phyloP scores from a whole-genome alignment of 495 filamentous ascomycete species.

The Daldinia grandis region DNA sequence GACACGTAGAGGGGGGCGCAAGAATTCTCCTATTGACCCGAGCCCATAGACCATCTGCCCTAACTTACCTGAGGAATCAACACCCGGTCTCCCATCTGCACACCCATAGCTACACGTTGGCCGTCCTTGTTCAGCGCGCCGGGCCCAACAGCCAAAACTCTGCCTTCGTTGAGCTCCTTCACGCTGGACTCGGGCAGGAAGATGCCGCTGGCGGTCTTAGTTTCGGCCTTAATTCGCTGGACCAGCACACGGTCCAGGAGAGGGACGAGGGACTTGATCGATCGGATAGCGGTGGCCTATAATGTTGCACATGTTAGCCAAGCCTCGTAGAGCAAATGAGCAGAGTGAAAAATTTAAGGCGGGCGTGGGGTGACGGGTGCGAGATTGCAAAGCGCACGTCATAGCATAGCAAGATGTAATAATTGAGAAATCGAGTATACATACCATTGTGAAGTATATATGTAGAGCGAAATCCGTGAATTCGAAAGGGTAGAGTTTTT shows the following conservation, averaged over 20 bases:
- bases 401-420: neutral
- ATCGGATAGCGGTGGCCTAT: conserved; percentile 80
- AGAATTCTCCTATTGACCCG: neutral
- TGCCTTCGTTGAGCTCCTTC: conserved; percentile 97
- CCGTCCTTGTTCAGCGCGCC: conserved; percentile 87
- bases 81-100: conserved; percentile 85
- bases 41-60: too few species aligned
- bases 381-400: neutral
- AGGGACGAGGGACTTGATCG: conserved; percentile 92
- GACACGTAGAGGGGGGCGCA: neutral
- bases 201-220: conserved; percentile 95
- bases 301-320: neutral
- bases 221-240: conserved; percentile 95
- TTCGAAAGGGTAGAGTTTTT: neutral
- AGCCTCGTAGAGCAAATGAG: neutral
- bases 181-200: conserved; percentile 96
- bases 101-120: conserved; percentile 82
- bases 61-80: conserved; percentile 90
- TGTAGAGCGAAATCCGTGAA: conserved; percentile 3
- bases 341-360: neutral
- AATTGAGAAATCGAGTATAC: conserved; percentile 12
- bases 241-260: conserved; percentile 98
- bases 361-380: neutral
- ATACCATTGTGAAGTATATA: conserved; percentile 50
- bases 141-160: conserved; percentile 93